Evolutionary conservation across 164 flowering plant genomes (phyloP).

Genomic region (Litsea cubeba): DNA sequence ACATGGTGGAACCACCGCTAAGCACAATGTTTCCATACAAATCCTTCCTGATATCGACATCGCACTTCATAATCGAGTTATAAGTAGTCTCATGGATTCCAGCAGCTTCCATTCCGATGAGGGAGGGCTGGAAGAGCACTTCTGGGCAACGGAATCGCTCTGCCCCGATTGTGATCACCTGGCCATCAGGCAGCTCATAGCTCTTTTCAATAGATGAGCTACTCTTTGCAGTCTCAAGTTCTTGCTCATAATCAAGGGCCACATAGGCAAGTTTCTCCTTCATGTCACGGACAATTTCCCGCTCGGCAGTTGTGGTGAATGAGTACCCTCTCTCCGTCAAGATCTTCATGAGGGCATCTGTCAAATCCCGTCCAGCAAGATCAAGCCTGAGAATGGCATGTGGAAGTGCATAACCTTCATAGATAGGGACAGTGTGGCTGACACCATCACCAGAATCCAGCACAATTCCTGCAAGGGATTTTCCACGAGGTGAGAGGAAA

Average conservation of each 20-base stretch:
- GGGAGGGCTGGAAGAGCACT: slow-evolving; percentile 23
- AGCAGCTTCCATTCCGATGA: slow-evolving; percentile 24
- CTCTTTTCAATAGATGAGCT: slow-evolving; percentile 16
- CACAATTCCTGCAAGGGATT: slow-evolving; percentile 10
- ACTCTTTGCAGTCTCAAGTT: slow-evolving; percentile 16
- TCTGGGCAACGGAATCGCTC: slow-evolving; percentile 20
- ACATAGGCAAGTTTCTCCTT: slow-evolving; percentile 19
- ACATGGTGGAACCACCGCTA: slow-evolving; percentile 25
- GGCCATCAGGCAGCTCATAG: slow-evolving; percentile 19
- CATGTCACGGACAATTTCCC: slow-evolving; percentile 18
- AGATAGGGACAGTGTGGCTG: slow-evolving; percentile 19
- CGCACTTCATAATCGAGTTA: slow-evolving; percentile 24
- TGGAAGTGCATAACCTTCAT: slow-evolving; percentile 20
- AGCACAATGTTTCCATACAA: slow-evolving; percentile 26
- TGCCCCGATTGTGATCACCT: slow-evolving; percentile 17
- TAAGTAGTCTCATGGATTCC: slow-evolving; percentile 25
- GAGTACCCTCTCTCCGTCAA: slow-evolving; percentile 13
- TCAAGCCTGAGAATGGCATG: slow-evolving; percentile 19
- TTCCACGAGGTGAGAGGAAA: not conserved
- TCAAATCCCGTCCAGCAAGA: slow-evolving; percentile 16
- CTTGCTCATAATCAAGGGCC: slow-evolving; percentile 19
- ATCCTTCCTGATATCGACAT: slow-evolving; percentile 25
- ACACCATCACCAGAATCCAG: slow-evolving; percentile 24
- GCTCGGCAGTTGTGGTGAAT: slow-evolving; percentile 15
- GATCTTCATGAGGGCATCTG: slow-evolving; percentile 17